These are phyloP conservation scores for Annulohypoxylon maeteangense DNA, from an alignment of 495 filamentous ascomycete species.

Conservation along the genomic window DNA sequence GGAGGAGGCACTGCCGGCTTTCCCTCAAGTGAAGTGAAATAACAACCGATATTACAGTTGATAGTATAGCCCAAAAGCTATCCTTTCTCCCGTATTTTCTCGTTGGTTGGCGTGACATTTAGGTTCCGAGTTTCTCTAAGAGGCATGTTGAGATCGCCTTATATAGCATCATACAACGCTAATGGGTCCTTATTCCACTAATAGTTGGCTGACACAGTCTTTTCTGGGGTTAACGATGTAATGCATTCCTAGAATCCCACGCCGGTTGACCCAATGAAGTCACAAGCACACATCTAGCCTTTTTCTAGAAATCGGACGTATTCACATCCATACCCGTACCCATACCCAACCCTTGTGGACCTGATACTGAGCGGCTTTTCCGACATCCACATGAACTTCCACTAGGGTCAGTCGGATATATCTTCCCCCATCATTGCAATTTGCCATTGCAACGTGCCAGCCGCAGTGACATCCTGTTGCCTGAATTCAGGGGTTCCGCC, in stretches of 20 bases:
- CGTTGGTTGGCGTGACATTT: slow-evolving; percentile 1
- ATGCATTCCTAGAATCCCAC: background rate
- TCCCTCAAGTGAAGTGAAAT: slow-evolving; percentile 2
- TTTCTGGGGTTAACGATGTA: background rate
- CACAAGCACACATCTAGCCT: background rate
- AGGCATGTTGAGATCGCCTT: slow-evolving; percentile 24
- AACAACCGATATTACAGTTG: slow-evolving; percentile 7
- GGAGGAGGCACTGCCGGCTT: background rate
- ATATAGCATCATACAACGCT: slow-evolving; percentile 20
- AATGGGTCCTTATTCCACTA: slow-evolving; percentile 5
- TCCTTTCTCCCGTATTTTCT: background rate
- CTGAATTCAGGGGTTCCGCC: background rate
- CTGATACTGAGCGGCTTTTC: slow-evolving; percentile 33
- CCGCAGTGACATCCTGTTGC: slow-evolving; percentile 7
- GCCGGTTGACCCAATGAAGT: background rate
- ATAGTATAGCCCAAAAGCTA: slow-evolving; percentile 4
- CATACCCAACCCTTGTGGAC: slow-evolving; percentile 11
- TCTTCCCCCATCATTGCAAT: background rate
- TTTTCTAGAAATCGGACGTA: slow-evolving; percentile 2
- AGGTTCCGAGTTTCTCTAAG: slow-evolving; percentile 7
- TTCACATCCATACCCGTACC: background rate
- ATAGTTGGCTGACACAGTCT: slow-evolving; percentile 1
- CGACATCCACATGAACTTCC: slow-evolving; percentile 21
- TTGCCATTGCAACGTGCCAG: slow-evolving; percentile 23
- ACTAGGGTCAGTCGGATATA: background rate